Base-by-base conservation (phyloP, 805 yeast genomes). In the Saccharomycopsis sp. region DNA sequence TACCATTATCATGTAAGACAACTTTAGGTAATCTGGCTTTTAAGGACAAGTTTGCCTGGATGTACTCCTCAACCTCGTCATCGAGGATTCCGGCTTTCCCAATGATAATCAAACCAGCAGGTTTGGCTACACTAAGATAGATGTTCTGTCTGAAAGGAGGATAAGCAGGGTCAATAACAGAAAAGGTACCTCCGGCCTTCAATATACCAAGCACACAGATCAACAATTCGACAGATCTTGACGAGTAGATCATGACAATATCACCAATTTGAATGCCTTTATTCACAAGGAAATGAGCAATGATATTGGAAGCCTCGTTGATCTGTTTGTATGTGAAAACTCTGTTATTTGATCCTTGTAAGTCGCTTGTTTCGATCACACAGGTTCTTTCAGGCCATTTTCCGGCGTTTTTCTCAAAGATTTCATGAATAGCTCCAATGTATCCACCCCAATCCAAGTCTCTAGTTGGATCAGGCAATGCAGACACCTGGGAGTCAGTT, bases 81-180 rank as follows among this genome's bases (percentile, higher is more conserved):
- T 88, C 90, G 67, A 96, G 76, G 50, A 75, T 71, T 29, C 99
- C 99, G 1, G 99, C 99, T 70, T 90, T 88, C 65, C 86, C 85
- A 65, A 94, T 84, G 19, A 92, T 96, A 62, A 94, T 86, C 65
- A 94, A 79, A 63, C 96, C 99, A 65, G 76, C 82, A 38, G 99
- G 99, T 71, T 87, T 84, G 42, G 99, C 98, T 15, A 94, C 99
- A 53, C 88, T 84, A 58, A 94, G 78, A 71, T 94, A 94, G 62
- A 94, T 83, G 63, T 89, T 94, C 73, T 94, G 99, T 73, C 99
- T 84, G 8, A 96, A 96, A 17, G 99, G 97, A 50, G 99, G 99
- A 72, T 94, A 94, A 3, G 98, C 98, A 5, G 99, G 99, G 70
- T 94, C 99, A 64, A 94, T 96, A 22, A 94, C 99, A 8, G 97